Evolutionary conservation across 192 early-diverging fungal species (phyloP), one percentile per base, ranked within the genome.

Genomic region (Podila epicladia): DNA sequence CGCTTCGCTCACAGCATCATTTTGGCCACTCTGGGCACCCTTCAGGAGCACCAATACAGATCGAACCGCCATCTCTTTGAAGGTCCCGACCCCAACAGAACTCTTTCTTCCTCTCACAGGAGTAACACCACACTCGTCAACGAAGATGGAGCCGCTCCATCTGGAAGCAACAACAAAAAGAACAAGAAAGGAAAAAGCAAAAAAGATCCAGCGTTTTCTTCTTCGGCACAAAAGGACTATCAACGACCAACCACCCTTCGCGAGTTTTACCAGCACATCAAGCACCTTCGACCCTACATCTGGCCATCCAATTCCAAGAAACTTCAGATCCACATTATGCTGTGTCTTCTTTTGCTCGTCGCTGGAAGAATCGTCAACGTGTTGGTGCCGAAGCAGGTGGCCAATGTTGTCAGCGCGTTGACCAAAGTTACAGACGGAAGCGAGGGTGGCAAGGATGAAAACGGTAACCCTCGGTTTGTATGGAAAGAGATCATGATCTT

Each of bases 361-460:
- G 74, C 83, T 2, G 92, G 90, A 0, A 85, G 92, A 45, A 58
- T 94, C 33, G 91, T 97, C 69, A 97, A 97, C 65, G 89, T 94
- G 31, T 83, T 95, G 15, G 92, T 96, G 24, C 95, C 95, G 17
- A 75, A 87, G 70, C 93, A 94, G 72, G 94, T 94, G 76, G 95
- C 94, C 72, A 71, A 83, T 24, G 87, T 97, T 20, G 90, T 97
- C 1, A 91, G 95, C 61, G 84, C 85, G 0, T 78, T 95, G 61
- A 85, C 85, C 74, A 63, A 85, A 64, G 69, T 85, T 41, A 57
- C 71, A 58, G 64, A 83, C 48, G 49, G 73, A 9, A 53, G 49
- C 33, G 60, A 74, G 57, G 73, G 28, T 20, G 75, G 75, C 6
- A 80, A 31, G 32, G 77, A 80, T n/a, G 71, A 69, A 33, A 53